Base-by-base conservation (phyloP, 2,329 filamentous ascomycete species). In the Hysterium pulicare region DNA sequence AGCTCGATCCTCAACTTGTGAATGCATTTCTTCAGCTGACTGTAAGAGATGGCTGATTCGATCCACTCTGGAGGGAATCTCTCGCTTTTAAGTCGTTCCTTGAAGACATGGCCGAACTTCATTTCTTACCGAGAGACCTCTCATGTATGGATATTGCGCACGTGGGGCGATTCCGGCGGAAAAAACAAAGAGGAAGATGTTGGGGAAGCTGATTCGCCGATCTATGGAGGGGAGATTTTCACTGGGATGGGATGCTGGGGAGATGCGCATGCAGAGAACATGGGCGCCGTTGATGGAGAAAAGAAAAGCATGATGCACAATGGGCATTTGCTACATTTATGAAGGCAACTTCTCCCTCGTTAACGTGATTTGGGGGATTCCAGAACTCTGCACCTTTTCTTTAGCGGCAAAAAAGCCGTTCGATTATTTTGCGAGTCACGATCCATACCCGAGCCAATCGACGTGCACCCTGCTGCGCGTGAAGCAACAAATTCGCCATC, bases 81-180 rank as follows among this genome's bases (percentile, higher is more conserved):
- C 74, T 87, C 84, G 50, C 73, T 78, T 49, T 79, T 73, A 48
- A 95, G 75, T 38, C 78, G 77, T 55, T 84, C 78, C 60, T 83
- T 81, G 63, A 89, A 93, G 58, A 83, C 79, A 61, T 86, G 86
- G 21, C 83, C 87, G 67, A 94, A 95, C 75, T 95, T 95, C 89
- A 95, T 95, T n/a, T 36, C 15, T 15, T 23, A 33, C 16, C 13
- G 32, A 11, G 15, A 24, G 53, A 49, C 57, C 52, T 53, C 42
- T 59, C 50, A 50, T 39, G 41, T 23, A 35, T 34, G 50, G 46
- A 43, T 49, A 46, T 42, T 36, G 42, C 31, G 45, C 63, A 66
- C 62, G 62, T 66, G 56, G 51, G 47, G 23, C 21, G 35, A 33
- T 33, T 40, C 35, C 40, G 37, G 33, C 1, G 40, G 34, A 45